Evolutionary conservation across 2,329 filamentous ascomycete species (phyloP).

Genomic region (Botrytis elliptica): DNA sequence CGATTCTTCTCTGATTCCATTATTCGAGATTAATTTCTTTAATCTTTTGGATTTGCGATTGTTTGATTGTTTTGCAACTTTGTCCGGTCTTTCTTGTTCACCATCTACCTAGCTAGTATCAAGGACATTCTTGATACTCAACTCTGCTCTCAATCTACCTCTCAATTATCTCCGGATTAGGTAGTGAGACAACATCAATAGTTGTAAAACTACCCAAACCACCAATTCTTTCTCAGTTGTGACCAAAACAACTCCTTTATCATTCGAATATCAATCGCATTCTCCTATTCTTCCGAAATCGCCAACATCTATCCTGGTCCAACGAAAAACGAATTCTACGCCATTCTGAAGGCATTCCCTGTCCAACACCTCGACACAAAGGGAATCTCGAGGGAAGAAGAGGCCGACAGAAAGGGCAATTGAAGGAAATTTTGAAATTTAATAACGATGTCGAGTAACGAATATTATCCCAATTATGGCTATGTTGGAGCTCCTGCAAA

Average conservation of each 20-base stretch:
- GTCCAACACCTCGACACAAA: not conserved
- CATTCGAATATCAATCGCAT: not conserved
- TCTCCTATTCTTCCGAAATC: not conserved
- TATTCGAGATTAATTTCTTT: not conserved
- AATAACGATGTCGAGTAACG: not conserved
- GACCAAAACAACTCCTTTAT: not conserved
- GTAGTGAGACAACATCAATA: not conserved
- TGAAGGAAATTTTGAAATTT: not conserved
- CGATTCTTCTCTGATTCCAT: not conserved
- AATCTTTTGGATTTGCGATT: not conserved
- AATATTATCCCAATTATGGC: slow-evolving; percentile 45
- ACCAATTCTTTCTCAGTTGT: not conserved
- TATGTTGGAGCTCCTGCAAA: slow-evolving; percentile 56
- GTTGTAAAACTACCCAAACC: not conserved
- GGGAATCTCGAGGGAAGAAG: too few species aligned
- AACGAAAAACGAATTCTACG: not conserved
- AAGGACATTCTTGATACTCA: not conserved
- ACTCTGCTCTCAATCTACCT: not conserved
- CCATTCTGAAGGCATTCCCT: not conserved
- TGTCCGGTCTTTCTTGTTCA: not conserved
- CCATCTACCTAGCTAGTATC: not conserved
- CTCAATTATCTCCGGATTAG: not conserved
- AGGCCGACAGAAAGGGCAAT: not conserved
- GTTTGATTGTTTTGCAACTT: not conserved
- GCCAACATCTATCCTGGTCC: not conserved